Evolutionary conservation across 768 basidiomycete genomes (phyloP).

Genomic region (Nidula microcarpa): DNA sequence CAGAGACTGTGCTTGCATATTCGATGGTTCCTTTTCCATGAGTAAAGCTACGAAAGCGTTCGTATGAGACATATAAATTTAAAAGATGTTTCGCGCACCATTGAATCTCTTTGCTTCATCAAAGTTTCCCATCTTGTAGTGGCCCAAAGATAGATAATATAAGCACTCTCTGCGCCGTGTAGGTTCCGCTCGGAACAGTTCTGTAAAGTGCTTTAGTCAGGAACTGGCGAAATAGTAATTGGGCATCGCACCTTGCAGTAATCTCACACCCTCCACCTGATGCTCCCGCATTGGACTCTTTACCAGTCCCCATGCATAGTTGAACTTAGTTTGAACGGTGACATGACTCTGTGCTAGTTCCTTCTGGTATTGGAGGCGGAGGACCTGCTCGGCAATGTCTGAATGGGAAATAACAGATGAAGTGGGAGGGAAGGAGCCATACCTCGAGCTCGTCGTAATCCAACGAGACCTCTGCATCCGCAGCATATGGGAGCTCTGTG

Average conservation of each 20-base stretch:
- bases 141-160: constrained; percentile 93
- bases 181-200: constrained; percentile 89
- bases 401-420: not conserved
- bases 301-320: constrained; percentile 95
- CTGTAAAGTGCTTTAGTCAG: constrained; percentile 35
- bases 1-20: constrained; percentile 89
- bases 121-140: constrained; percentile 96
- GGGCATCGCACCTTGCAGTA: constrained; percentile 73
- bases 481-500: constrained; percentile 92
- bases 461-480: constrained; percentile 87
- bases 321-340: constrained; percentile 95
- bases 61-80: not conserved
- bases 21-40: constrained; percentile 88
- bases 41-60: constrained; percentile 59
- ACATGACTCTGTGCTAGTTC: constrained; percentile 82
- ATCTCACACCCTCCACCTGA: constrained; percentile 87
- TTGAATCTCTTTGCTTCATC: constrained; percentile 92
- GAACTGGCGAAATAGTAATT: not conserved
- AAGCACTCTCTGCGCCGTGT: constrained; percentile 88
- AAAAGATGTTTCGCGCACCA: constrained; percentile 46
- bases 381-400: constrained; percentile 49
- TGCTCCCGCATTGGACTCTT: constrained; percentile 84
- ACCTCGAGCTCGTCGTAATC: constrained; percentile 91
- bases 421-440: constrained; percentile 5
- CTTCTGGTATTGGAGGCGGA: constrained; percentile 84